Base-by-base conservation (phyloP, 345 rosid genomes). In the Mallotus nudiflorus region DNA sequence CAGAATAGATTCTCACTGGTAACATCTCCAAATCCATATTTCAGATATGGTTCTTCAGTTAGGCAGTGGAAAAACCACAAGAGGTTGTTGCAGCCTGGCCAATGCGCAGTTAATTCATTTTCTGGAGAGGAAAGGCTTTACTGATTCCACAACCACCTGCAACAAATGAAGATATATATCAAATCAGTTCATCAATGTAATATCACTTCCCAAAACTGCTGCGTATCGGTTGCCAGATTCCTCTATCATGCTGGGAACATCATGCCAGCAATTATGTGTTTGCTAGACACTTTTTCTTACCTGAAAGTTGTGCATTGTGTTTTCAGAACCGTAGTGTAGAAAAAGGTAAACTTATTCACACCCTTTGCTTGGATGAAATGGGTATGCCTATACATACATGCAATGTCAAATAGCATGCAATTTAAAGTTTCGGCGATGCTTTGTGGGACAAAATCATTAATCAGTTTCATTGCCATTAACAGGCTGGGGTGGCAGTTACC, bases 81-180 rank as follows among this genome's bases (percentile, higher is more conserved):
- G 27, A 48, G n/a, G 48, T 50, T 61, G 48, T 50, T 61, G 14
- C n/a, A n/a, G n/a, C 1, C 0, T 1, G 35, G 0, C 4, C 18
- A 49, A 19, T 27, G n/a, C 6, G 48, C 0, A 28, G 18, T 29
- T 59, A 46, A 29, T 51, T 77, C 67, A 77, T 57, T 42, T 77
- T 55, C 20, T 77, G 59, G 65, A 27, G 28, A 77, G 72, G n/a
- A 53, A 62, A 13, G 76, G 69, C 45, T 72, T 71, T 4, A 77
- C 33, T n/a, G 76, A 77, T 62, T 77, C 76, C 15, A 77, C 80
- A 11, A 67, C 76, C 40, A 72, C 73, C 80, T 77, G 76, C 29
- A 60, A 71, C 8, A 24, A 0, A 60, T 22, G 16, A 52, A n/a
- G 49, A 54, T 37, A 29, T 9, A n/a, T 22, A 42, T 15, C 20